These are phyloP conservation scores for Talaromyces sp. DNA, from an alignment of 2,329 filamentous ascomycete species.

Conservation along the genomic window DNA sequence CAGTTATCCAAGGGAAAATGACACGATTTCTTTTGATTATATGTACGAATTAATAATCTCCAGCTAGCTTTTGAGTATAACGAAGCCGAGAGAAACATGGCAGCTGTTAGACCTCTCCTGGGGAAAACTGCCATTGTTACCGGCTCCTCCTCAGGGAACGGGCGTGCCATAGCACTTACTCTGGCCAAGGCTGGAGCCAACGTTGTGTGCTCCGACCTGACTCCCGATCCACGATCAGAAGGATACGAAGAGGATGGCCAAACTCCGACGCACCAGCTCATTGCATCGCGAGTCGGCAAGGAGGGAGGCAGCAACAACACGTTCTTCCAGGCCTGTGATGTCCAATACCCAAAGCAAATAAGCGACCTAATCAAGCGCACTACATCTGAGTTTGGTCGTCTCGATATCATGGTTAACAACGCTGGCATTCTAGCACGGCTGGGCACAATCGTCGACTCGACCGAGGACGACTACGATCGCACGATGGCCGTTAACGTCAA, in stretches of 20 bases:
- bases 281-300: not conserved
- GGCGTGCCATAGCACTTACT: constrained; percentile 16
- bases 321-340: not conserved
- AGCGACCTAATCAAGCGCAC: constrained; percentile 60
- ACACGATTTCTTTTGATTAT: not conserved
- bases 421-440: constrained; percentile 68
- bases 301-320: not conserved
- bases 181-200: not conserved
- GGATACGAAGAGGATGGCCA: not conserved
- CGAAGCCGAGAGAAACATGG: not conserved
- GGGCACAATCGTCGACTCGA: constrained; percentile 25
- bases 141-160: constrained; percentile 20
- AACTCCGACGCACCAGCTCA: not conserved
- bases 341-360: not conserved
- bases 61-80: not conserved
- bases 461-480: constrained; percentile 37
- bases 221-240: not conserved
- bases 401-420: constrained; percentile 97
- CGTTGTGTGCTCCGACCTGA: not conserved
- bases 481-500: constrained; percentile 46
- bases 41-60: not conserved
- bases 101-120: not conserved
- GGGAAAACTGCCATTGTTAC: constrained; percentile 21
- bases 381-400: constrained; percentile 53
- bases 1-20: not conserved